phyloP scores from a whole-genome alignment of 805 yeast species.

The Candida michaelii region DNA sequence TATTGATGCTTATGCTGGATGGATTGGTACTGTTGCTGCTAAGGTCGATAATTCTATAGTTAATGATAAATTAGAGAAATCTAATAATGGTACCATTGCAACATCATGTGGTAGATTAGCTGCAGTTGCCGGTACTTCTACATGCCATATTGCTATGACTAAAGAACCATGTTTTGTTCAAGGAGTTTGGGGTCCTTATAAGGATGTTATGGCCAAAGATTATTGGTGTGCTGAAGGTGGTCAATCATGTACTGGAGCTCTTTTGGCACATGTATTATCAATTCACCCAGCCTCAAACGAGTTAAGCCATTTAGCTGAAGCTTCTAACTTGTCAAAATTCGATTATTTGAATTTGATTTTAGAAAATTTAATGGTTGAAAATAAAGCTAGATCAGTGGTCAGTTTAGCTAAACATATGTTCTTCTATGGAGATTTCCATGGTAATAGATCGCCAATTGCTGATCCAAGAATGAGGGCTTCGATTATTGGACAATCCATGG shows the following conservation, averaged over 20 bases:
- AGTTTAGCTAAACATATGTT: constrained; percentile 80
- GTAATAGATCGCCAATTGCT: constrained; percentile 97
- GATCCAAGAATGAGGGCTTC: constrained; percentile 92
- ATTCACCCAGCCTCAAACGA: constrained; percentile 87
- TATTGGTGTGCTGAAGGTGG: constrained; percentile 99
- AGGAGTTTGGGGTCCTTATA: constrained; percentile 99
- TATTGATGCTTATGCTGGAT: constrained; percentile 97
- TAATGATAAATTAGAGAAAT: constrained; percentile 45
- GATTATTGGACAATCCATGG: constrained; percentile 92
- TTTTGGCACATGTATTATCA: constrained; percentile 81
- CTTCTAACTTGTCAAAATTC: constrained; percentile 70
- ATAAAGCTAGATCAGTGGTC: constrained; percentile 67
- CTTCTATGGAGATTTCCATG: constrained; percentile 95
- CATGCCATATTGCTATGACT: constrained; percentile 91
- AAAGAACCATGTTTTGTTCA: constrained; percentile 83
- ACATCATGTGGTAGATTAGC: constrained; percentile 84
- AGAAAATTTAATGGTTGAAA: constrained; percentile 60
- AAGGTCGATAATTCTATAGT: constrained; percentile 64
- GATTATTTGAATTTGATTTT: constrained; percentile 78
- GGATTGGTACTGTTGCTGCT: constrained; percentile 98
- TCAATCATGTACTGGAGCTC: constrained; percentile 96
- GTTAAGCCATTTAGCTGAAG: constrained; percentile 64
- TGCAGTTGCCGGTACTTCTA: constrained; percentile 97
- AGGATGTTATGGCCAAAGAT: constrained; percentile 86
- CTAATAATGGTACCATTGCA: constrained; percentile 44